phyloP scores from a whole-genome alignment of 2,329 filamentous ascomycete species.

The Huntiella abstrusa region DNA sequence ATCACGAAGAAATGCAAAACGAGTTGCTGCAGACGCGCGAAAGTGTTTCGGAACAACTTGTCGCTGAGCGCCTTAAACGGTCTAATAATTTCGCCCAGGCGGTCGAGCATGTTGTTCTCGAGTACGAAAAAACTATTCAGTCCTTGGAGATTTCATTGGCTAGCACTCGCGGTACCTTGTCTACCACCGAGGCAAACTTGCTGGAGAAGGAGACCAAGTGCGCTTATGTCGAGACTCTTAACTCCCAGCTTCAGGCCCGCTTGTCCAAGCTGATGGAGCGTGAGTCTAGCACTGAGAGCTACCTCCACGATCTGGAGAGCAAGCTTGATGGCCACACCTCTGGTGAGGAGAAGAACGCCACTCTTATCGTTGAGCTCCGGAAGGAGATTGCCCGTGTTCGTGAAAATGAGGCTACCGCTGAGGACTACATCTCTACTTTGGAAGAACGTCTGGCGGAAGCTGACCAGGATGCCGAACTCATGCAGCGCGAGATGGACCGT shows the following conservation, averaged over 20 bases:
- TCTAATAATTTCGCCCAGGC: constrained; percentile 93
- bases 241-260: constrained; percentile 70
- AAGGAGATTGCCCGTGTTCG: constrained; percentile 78
- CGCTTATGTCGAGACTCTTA: constrained; percentile 82
- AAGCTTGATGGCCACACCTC: constrained; percentile 80
- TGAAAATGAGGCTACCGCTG: constrained; percentile 75
- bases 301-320: constrained; percentile 76
- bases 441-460: constrained; percentile 90
- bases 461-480: constrained; percentile 86
- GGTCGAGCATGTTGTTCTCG: constrained; percentile 85
- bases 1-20: constrained; percentile 44
- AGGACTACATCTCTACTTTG: constrained; percentile 93
- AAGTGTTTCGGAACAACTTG: constrained; percentile 38
- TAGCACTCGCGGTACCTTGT: constrained; percentile 65
- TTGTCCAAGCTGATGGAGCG: constrained; percentile 88
- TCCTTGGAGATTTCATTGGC: constrained; percentile 79
- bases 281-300: constrained; percentile 78
- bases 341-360: constrained; percentile 81
- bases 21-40: constrained; percentile 23
- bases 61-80: constrained; percentile 73
- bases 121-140: constrained; percentile 98
- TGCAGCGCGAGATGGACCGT: constrained; percentile 90
- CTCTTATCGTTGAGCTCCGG: constrained; percentile 67
- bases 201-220: constrained; percentile 89
- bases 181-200: constrained; percentile 66